phyloP scores from a whole-genome alignment of 2,329 filamentous ascomycete species.

The Thermoascus crustaceus region DNA sequence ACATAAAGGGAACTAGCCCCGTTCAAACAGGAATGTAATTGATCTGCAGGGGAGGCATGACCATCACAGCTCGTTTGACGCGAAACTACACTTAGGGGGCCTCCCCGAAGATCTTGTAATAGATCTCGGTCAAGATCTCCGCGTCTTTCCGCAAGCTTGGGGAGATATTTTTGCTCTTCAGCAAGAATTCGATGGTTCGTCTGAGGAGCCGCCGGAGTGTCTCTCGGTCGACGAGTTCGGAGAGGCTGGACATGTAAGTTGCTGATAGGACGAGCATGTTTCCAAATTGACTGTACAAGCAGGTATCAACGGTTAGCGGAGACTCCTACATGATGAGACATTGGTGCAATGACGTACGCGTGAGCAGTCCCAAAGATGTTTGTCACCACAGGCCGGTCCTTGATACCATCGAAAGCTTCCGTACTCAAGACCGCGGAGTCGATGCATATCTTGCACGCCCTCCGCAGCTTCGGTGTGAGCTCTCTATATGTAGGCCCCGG shows the following conservation, averaged over 20 bases:
- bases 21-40: neutral
- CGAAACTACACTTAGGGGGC: slow-evolving; percentile 6
- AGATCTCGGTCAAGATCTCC: slow-evolving; percentile 57
- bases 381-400: slow-evolving; percentile 70
- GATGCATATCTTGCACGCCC: slow-evolving; percentile 55
- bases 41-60: neutral
- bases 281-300: slow-evolving; percentile 77
- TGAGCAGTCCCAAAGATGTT: slow-evolving; percentile 94
- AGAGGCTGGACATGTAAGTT: slow-evolving; percentile 61
- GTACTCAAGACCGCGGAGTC: slow-evolving; percentile 77
- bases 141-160: slow-evolving; percentile 68
- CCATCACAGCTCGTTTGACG: neutral
- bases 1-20: neutral
- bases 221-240: slow-evolving; percentile 47
- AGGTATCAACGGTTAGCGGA: slow-evolving; percentile 19
- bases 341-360: slow-evolving; percentile 58
- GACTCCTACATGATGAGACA: slow-evolving; percentile 2
- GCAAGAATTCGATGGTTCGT: slow-evolving; percentile 70
- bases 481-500: slow-evolving; percentile 24
- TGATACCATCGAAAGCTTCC: slow-evolving; percentile 62
- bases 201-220: slow-evolving; percentile 54
- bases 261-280: slow-evolving; percentile 88
- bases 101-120: slow-evolving; percentile 36
- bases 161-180: slow-evolving; percentile 60
- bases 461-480: slow-evolving; percentile 41